These are phyloP conservation scores for Boletus reticuloceps DNA, from an alignment of 768 basidiomycete species.

Conservation along the genomic window DNA sequence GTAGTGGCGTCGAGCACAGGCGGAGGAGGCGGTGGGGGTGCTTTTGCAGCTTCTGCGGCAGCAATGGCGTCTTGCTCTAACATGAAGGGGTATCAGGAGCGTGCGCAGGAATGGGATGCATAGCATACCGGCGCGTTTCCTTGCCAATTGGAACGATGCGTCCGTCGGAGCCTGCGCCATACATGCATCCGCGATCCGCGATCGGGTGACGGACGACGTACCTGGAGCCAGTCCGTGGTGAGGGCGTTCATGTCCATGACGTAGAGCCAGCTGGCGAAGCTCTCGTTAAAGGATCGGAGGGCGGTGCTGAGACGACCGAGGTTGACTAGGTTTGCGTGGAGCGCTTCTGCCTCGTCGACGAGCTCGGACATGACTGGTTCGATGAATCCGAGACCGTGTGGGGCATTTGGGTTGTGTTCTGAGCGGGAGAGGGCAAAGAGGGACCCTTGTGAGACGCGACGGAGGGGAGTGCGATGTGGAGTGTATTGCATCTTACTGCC, in stretches of 20 bases:
- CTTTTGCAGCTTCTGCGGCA: slow-evolving; percentile 52
- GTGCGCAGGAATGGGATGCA: neutral
- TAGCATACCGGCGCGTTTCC: slow-evolving; percentile 55
- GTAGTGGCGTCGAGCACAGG: slow-evolving; percentile 5
- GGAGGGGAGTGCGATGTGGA: slow-evolving; percentile 75
- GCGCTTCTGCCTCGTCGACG: slow-evolving; percentile 80
- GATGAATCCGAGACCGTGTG: slow-evolving; percentile 82
- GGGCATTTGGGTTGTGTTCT: slow-evolving; percentile 61
- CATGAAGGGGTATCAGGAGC: neutral
- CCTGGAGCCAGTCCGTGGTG: slow-evolving; percentile 92
- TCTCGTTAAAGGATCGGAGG: slow-evolving; percentile 86
- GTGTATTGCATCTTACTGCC: slow-evolving; percentile 4
- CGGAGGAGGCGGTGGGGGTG: slow-evolving; percentile 29
- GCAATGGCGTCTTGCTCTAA: slow-evolving; percentile 57
- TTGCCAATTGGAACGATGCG: slow-evolving; percentile 57
- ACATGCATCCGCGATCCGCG: neutral
- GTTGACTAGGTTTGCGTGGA: slow-evolving; percentile 72
- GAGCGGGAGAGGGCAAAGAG: slow-evolving; percentile 84
- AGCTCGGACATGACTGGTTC: slow-evolving; percentile 83
- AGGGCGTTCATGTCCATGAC: slow-evolving; percentile 93
- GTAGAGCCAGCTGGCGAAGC: slow-evolving; percentile 89
- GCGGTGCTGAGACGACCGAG: slow-evolving; percentile 72
- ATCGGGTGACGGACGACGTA: slow-evolving; percentile 18
- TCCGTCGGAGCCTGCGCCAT: slow-evolving; percentile 53
- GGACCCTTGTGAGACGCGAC: slow-evolving; percentile 89